Base-by-base conservation (phyloP, 257 asterid genomes). In the Capsicum chinense region DNA sequence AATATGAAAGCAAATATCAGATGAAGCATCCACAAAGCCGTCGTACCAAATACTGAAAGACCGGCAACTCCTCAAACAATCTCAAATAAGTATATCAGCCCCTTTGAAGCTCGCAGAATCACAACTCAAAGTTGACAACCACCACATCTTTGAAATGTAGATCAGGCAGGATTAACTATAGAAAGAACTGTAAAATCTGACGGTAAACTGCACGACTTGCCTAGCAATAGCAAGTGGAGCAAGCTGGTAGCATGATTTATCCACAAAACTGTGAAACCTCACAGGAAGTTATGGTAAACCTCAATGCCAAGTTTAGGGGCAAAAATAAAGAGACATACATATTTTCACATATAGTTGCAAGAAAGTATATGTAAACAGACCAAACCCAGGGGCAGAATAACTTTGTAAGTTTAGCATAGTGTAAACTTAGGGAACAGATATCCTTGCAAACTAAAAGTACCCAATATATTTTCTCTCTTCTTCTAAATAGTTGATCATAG, bases 241-340 rank as follows among this genome's bases (percentile, higher is more conserved):
- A 73, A 48, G 59, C 60, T 74, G 63, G 48, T 15, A 8, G 52
- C 81, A 54, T 52, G 81, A 54, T 26, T 76, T 54, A 76, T 76
- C 21, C 63, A 76, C 81, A 76, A 21, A 26, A 76, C n/a, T 50
- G 63, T 76, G 48, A 76, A 76, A 2, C 63, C 48, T 76, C 63
- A 4, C 14, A 26, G 63, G 7, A 76, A 52, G 47, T 74, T 19
- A 7, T 50, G 42, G n/a, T 44, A 11, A 48, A 48, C 35, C 59
- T 16, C 79, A 44, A 70, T 44, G 15, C 37, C 13, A 21, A 44
- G 57, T 44, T 44, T 44, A 17, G 35, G 26, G 9, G 8, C 7
- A 13, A 13, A 37, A 37, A 7, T 2, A 35, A 15, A 14, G 33
- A 7, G 79, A 39, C 56, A 16, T 69, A 39, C 80, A 47, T 48